phyloP scores from a whole-genome alignment of 2,329 filamentous ascomycete genomes.

The Escovopsis sp. region DNA sequence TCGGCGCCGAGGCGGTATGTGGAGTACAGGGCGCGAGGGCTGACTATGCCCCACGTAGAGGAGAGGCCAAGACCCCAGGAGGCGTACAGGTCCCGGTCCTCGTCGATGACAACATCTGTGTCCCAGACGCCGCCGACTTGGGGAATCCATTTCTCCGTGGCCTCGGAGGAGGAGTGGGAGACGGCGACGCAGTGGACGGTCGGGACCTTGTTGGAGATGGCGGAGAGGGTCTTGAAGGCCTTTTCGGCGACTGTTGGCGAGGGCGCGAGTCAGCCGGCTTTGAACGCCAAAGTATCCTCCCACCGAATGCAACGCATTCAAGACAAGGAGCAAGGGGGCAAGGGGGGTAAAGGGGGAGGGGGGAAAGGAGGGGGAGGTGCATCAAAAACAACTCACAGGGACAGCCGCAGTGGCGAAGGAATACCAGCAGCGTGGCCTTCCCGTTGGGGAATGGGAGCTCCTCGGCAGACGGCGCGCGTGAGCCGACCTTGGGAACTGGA shows the following conservation, averaged over 20 bases:
- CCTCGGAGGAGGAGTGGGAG: constrained; percentile 41
- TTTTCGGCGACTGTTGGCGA: constrained; percentile 35
- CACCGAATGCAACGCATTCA: too few species aligned
- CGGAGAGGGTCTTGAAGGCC: constrained; percentile 40
- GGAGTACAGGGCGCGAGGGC: constrained; percentile 26
- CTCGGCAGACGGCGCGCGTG: constrained; percentile 38
- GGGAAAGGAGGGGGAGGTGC: too few species aligned
- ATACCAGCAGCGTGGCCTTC: constrained; percentile 48
- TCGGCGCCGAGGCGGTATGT: constrained; percentile 38
- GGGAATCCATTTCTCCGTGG: constrained; percentile 42
- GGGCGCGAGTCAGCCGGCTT: background rate
- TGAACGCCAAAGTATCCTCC: background rate
- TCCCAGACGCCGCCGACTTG: constrained; percentile 43
- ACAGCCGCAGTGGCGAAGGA: constrained; percentile 60
- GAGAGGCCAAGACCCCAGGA: constrained; percentile 43
- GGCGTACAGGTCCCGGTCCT: constrained; percentile 41
- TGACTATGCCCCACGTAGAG: constrained; percentile 35
- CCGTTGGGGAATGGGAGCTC: constrained; percentile 36
- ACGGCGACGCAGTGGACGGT: constrained; percentile 41
- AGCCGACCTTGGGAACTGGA: constrained; percentile 35
- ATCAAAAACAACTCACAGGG: constrained; percentile 44
- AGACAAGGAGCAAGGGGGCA: background rate
- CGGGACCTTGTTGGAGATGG: constrained; percentile 37
- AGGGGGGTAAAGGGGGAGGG: background rate
- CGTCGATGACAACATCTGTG: constrained; percentile 40